Conservation (phyloP, 163 green algal species). For the Chlorella variabilis region DNA sequence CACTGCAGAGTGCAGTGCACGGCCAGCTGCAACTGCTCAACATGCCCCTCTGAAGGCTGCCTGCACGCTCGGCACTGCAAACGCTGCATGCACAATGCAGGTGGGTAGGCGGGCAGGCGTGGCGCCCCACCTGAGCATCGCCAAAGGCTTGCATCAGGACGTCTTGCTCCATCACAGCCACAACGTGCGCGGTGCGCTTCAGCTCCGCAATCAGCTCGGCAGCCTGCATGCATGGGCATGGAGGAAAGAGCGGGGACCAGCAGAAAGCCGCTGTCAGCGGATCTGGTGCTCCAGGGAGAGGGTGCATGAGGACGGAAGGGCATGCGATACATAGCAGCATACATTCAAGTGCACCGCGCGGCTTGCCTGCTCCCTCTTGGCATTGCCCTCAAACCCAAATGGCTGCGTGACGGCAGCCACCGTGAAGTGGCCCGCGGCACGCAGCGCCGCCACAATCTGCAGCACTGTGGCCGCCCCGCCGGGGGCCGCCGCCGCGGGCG, state of each 20-base stretch:
- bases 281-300: no score
- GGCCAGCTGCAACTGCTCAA: no score
- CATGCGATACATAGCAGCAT: no score
- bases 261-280: no score
- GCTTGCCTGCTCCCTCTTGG: constrained; percentile 49
- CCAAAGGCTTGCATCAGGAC: constrained; percentile 42
- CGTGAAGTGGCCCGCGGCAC: constrained; percentile 79
- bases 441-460: constrained; percentile 70
- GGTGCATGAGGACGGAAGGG: no score
- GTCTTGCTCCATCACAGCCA: constrained; percentile 68
- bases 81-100: no score
- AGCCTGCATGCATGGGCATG: constrained; percentile 1
- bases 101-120: no score
- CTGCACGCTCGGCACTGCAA: no score
- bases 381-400: constrained; percentile 80
- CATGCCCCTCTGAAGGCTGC: no score
- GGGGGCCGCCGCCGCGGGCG: constrained; percentile 55
- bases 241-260: no score
- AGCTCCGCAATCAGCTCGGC: constrained; percentile 63
- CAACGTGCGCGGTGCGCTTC: constrained; percentile 71
- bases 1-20: no score
- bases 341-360: no score
- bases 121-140: constrained; percentile 7
- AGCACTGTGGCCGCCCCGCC: constrained; percentile 67
- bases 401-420: constrained; percentile 73